These are phyloP conservation scores for Chalaropsis ovoidea DNA, from an alignment of 2,329 filamentous ascomycete species.

Conservation along the genomic window DNA sequence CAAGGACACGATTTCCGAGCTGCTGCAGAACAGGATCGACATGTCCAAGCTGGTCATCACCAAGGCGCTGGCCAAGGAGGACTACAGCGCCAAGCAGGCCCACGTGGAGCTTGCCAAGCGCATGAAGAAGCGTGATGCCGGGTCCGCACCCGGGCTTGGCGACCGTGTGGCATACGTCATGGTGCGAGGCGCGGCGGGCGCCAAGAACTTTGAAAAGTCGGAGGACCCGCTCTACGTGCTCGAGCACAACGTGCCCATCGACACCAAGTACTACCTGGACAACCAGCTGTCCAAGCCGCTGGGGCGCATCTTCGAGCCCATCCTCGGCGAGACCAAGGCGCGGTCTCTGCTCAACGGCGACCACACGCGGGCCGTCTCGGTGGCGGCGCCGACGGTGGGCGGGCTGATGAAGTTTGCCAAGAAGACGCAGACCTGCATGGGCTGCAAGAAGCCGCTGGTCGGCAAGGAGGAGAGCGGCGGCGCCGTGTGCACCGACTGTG, in stretches of 20 bases:
- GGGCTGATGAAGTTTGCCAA: constrained; percentile 98
- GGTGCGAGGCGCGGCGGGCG: constrained; percentile 76
- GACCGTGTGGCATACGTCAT: constrained; percentile 98
- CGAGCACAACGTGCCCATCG: constrained; percentile 94
- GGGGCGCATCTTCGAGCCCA: constrained; percentile 92
- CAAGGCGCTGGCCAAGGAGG: constrained; percentile 80
- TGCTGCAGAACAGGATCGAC: constrained; percentile 94
- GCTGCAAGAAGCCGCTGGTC: constrained; percentile 90
- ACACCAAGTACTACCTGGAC: constrained; percentile 96
- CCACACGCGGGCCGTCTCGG: constrained; percentile 87
- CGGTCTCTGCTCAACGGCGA: constrained; percentile 78
- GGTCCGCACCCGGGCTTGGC: constrained; percentile 82
- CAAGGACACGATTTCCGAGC: constrained; percentile 87
- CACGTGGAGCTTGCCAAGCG: constrained; percentile 91
- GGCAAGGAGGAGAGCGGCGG: constrained; percentile 69
- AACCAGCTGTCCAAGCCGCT: constrained; percentile 96
- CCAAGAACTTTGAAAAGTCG: constrained; percentile 93
- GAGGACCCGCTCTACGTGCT: constrained; percentile 96
- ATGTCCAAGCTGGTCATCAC: constrained; percentile 99
- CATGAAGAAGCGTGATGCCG: constrained; percentile 94
- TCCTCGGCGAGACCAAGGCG: constrained; percentile 86
- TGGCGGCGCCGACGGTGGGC: constrained; percentile 81
- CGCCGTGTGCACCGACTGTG: constrained; percentile 80
- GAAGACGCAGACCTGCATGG: constrained; percentile 97
- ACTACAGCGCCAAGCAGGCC: constrained; percentile 81